Evolutionary conservation across 2,329 filamentous ascomycete species (phyloP).

Genomic region (Colletotrichum agaves): DNA sequence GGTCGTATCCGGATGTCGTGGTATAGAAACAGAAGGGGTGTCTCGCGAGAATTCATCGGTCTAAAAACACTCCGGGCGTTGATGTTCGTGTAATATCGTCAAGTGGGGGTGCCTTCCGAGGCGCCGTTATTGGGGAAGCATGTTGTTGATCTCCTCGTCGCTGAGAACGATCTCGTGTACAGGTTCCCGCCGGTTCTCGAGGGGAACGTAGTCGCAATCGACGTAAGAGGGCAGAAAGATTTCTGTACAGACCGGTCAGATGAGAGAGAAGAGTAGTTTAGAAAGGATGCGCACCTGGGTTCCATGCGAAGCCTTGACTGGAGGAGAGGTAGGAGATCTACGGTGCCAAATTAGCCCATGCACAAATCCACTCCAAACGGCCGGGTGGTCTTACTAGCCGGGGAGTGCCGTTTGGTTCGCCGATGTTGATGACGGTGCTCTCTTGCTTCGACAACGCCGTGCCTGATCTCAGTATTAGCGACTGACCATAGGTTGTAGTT

Average conservation of each 20-base stretch:
- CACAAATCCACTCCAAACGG: neutral
- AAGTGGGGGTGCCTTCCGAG: constrained; percentile 9
- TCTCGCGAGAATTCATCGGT: constrained; percentile 41
- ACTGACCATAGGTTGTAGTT: constrained; percentile 1
- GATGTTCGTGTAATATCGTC: constrained; percentile 21
- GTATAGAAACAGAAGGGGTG: constrained; percentile 28
- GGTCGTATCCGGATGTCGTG: constrained; percentile 36
- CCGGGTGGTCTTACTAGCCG: constrained; percentile 68
- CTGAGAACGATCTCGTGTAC: constrained; percentile 82
- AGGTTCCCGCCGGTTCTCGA: constrained; percentile 80
- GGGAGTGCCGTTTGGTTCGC: constrained; percentile 77
- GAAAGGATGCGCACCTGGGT: constrained; percentile 68
- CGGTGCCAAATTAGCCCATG: neutral
- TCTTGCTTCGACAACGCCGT: constrained; percentile 78
- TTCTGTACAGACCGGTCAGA: constrained; percentile 58
- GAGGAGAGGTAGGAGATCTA: constrained; percentile 84
- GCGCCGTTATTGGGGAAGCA: constrained; percentile 69
- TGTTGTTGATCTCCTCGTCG: constrained; percentile 78
- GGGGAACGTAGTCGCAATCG: constrained; percentile 78
- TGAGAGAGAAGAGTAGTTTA: neutral
- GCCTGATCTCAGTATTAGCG: constrained; percentile 61
- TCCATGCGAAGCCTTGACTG: constrained; percentile 85
- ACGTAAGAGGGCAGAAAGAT: constrained; percentile 85
- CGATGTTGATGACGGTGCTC: constrained; percentile 84
- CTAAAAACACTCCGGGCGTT: constrained; percentile 42